Conservation (phyloP, 163 green algal species). For the Scenedesmus sp. region DNA sequence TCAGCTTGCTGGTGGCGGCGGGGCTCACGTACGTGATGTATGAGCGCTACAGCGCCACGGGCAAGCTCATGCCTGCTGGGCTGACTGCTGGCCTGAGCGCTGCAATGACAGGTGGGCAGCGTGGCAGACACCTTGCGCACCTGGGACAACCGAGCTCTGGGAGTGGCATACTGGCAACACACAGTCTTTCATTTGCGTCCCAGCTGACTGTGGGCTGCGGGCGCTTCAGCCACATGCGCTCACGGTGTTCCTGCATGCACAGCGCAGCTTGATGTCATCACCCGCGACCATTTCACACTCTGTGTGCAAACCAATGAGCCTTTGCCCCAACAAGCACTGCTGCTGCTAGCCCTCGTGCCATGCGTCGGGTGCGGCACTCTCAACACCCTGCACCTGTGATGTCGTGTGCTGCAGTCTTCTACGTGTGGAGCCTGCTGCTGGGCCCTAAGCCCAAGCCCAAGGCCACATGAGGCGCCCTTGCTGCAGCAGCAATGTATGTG, state of each 20-base stretch:
- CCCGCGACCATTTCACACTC: background rate
- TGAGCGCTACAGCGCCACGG: conserved; percentile 12
- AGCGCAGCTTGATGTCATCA: background rate
- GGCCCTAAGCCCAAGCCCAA: conserved; percentile 43
- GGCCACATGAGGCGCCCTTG: background rate
- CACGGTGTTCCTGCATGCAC: background rate
- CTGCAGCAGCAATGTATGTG: background rate
- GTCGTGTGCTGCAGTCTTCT: conserved; percentile 54
- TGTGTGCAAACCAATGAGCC: too few species aligned
- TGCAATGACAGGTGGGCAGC: conserved; percentile 33
- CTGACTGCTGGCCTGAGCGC: conserved; percentile 30
- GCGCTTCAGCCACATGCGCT: too few species aligned
- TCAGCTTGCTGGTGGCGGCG: conserved; percentile 23
- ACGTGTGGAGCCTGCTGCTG: conserved; percentile 58
- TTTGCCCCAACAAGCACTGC: background rate
- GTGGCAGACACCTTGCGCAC: background rate
- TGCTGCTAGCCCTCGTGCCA: background rate
- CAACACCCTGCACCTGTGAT: background rate
- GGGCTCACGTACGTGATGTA: conserved; percentile 42
- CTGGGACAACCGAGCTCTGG: background rate
- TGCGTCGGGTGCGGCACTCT: background rate
- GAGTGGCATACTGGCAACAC: background rate
- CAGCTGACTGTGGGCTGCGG: too few species aligned
- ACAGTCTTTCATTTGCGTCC: too few species aligned
- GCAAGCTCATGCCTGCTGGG: conserved; percentile 54